Base-by-base conservation (phyloP, 345 rosid genomes). In the Litchi chinensis region DNA sequence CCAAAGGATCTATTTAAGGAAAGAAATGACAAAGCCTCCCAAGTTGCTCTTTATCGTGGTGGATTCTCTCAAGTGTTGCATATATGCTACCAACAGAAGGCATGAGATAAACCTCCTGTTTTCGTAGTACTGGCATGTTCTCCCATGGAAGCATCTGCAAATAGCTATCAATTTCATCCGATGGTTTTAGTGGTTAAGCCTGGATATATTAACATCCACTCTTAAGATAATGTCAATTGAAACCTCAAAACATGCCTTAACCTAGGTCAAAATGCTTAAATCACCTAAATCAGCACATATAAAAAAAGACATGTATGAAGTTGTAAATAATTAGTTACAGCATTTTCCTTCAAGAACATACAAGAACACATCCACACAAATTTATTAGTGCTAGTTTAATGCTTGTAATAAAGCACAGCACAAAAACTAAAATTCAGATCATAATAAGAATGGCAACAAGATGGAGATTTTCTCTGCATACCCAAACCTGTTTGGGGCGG, bases 111-210 rank as follows among this genome's bases (percentile, higher is more conserved):
- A 91, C 95, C 87, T 92, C 99, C 69, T 91, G 95, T 68, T 87
- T 90, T 87, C 98, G 87, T 56, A 96, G 86, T 59, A 83, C 85
- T 3, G 99, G 98, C 71, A 96, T 82, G 80, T 85, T 96, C 85
- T 96, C 99, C 99, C 99, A 96, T 10, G 99, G 97, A 87, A 96
- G 93, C 99, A 96, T 96, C 98, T 96, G 4, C 37, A 32, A 32
- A 32, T 32, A 32, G 37, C 37, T 32, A 32, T 32, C 37, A 32
- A 3, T 32, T 65, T 68, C 46, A 72, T 71, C 41, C 88, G 76
- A 24, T 26, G 50, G 37, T 65, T 41, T 19, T 0, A 54, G 22
- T 26, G 63, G 26, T 71, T 65, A 37, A 50, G 5, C 64, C 26
- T 10, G 73, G 39, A 5, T 19, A 76, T 48, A 63, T 75, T 18